Base-by-base conservation (phyloP, 257 asterid species). In the Pogostemon cablin region DNA sequence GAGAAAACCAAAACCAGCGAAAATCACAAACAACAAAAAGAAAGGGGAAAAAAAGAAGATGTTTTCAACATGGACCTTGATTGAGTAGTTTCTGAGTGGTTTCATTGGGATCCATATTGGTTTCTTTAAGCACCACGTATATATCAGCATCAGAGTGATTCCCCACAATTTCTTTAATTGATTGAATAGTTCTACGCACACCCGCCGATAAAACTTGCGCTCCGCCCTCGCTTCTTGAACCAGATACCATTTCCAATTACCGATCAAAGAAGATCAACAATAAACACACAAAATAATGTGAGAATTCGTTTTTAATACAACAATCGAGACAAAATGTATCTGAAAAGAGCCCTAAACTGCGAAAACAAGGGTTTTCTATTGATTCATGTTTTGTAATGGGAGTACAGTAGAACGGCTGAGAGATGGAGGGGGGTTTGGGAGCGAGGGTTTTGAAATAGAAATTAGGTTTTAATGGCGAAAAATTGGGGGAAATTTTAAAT, bases 71-170 rank as follows among this genome's bases (percentile, higher is more conserved):
- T 3, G 12, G 68, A 95, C 99, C 99, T 88, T 89, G 98, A 83
- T 79, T 79, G 59, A 87, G 91, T 88, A 95, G 78, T 78, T 88
- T 95, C 67, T 95, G 99, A 69, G 90, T 20, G 46, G 98, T 91
- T 73, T 95, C 99, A 77, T 95, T 87, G 74, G 99, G 99, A 83
- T 95, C 98, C 96, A 95, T 89, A 65, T 89, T 85, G 7, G 90
- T 72, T 72, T 95, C 99, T 85, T 86, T 91, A 47, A 95, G 96
- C 71, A 87, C 86, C 39, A 76, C 88, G 61, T 95, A 91, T 0
- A 95, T 91, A 73, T 93, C 98, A 65, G 96, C 95, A 67, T 91
- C 96, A 7, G 97, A 85, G 74, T 93, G 96, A 75, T 87, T 84
- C 37, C 95, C 86, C 54, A 91, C 92, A 41, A 91, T 87, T 73